Evolutionary conservation across 2,329 filamentous ascomycete species (phyloP), one percentile per base, ranked within the genome.

Genomic region (Fusarium torreyae): DNA sequence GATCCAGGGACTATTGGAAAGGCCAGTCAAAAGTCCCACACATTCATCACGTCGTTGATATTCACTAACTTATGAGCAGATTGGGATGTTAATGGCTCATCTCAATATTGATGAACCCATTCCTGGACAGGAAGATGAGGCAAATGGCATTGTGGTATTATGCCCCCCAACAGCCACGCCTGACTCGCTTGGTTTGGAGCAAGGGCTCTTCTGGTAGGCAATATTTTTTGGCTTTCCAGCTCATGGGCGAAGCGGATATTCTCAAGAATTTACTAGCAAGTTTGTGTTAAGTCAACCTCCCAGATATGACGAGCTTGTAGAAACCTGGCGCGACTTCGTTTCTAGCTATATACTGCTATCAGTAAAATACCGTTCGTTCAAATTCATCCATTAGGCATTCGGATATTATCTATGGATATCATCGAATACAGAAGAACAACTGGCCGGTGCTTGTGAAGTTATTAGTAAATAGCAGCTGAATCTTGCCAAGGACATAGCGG

Each of bases 81-180:
- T 69, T 1, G 55, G 39, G 14, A 28, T 49, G n/a, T 43, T 69
- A 22, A 58, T 69, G 48, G 65, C 59, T 4, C 56, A 56, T 2
- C 22, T 69, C 2, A 42, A 64, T 3, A 20, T 64, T 5, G 39
- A 64, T 38, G 44, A 22, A 13, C 65, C 66, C 0, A 55, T 69
- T 13, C 65, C 53, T 1, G 66, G 66, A 0, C 66, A 69, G 18
- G 66, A 69, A 26, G 66, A 69, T 5, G 57, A 57, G 1, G 56
- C 66, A 26, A 69, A 69, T 10, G 66, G 60, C 1, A 62, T 69
- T 0, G 61, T 69, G n/a, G 57, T 69, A 18, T 38, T 69, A 22
- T 69, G 66, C 6, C 66, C 66, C 5, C 31, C 42, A 1, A 15
- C 38, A 6, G 22, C 15, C 15, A 38, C 26, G 3, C 38, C 34